Evolutionary conservation across 352 stramenopile genomes (phyloP), one percentile per base, ranked within the genome.

Genomic region (Nothophytophthora sp.): DNA sequence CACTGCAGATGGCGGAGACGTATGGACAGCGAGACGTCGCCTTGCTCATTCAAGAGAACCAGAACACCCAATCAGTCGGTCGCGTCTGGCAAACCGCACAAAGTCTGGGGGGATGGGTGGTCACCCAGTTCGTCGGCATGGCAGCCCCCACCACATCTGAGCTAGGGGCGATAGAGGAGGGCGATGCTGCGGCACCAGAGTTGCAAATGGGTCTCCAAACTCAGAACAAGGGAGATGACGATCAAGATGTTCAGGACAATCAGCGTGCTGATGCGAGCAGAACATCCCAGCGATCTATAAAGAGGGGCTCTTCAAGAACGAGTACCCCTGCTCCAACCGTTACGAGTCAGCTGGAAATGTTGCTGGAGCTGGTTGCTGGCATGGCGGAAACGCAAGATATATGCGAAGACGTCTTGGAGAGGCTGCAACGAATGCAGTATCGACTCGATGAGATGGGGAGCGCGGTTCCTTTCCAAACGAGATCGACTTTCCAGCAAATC

Each of bases 361-460:
- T 55, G 12, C 19, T 49, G 16, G 44, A 49, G n/a, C 20, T 42
- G 38, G 48, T 29, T 29, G 8, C 10, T 3, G 30, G 28, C 19
- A 56, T 56, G 49, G 49, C 4, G n/a, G 49, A 55, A 24, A 49
- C 38, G 1, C 36, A 49, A 9, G 32, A 55, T 11, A 50, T 61
- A 10, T 61, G 52, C 28, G 52, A 61, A 49, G 36, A 61, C 19
- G 13, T 50, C 19, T 20, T 55, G 16, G 44, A 54, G 23, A 24
- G 52, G 2, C 20, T 61, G 13, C 29, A 37, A 33, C 24, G 43
- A 44, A 24, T 36, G 30, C 23, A 61, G 10, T 43, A 18, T 23
- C 38, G 34, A 2, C 1, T 61, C 36, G 44, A 50, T 16, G 36
- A 49, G 20, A 46, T 11, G 6, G 23, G 23, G 25, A 29, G 13